Percentiles rank a stretch among this genome's conserved stretches.
phyloP scores from a whole-genome alignment of 2,329 filamentous ascomycete genomes.

The Thielaviopsis ethacetica region DNA sequence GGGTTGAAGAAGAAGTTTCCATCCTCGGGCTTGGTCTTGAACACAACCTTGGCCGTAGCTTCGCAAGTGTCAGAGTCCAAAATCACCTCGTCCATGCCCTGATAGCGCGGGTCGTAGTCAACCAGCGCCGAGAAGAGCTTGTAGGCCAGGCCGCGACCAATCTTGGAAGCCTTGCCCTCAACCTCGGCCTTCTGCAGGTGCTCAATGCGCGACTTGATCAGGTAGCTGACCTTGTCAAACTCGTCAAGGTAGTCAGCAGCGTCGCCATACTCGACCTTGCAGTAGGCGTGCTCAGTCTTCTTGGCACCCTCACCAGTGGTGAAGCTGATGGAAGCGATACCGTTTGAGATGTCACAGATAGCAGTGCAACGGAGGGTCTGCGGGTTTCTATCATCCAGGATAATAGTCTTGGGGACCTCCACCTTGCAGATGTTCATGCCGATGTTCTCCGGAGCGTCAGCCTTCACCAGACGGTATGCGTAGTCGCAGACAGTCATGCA shows the following conservation, averaged over 20 bases:
- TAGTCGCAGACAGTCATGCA: conserved; percentile 47
- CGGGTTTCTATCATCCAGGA: conserved; percentile 31
- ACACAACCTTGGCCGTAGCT: conserved; percentile 33
- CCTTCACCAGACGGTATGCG: conserved; percentile 44
- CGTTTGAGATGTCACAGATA: conserved; percentile 39
- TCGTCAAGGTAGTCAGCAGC: conserved; percentile 44
- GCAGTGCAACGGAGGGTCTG: conserved; percentile 47
- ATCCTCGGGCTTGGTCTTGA: conserved; percentile 30
- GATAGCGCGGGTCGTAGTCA: conserved; percentile 37
- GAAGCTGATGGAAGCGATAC: conserved; percentile 39
- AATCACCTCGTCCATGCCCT: conserved; percentile 42
- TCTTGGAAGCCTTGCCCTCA: conserved; percentile 51
- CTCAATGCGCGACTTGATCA: conserved; percentile 48
- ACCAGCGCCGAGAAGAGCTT: conserved; percentile 46
- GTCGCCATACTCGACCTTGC: conserved; percentile 45
- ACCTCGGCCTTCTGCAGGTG: conserved; percentile 42
- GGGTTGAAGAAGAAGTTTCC: conserved; percentile 40
- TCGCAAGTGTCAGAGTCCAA: conserved; percentile 35
- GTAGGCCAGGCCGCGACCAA: conserved; percentile 62
- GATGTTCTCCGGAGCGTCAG: conserved; percentile 32
- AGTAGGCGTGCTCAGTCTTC: conserved; percentile 44
- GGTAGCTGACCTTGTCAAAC: conserved; percentile 51
- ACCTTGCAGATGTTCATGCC: conserved; percentile 50
- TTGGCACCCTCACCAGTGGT: conserved; percentile 42
- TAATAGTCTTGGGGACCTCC: conserved; percentile 54